phyloP scores from a whole-genome alignment of 2,329 filamentous ascomycete species.

The Sporothrix mexicana region DNA sequence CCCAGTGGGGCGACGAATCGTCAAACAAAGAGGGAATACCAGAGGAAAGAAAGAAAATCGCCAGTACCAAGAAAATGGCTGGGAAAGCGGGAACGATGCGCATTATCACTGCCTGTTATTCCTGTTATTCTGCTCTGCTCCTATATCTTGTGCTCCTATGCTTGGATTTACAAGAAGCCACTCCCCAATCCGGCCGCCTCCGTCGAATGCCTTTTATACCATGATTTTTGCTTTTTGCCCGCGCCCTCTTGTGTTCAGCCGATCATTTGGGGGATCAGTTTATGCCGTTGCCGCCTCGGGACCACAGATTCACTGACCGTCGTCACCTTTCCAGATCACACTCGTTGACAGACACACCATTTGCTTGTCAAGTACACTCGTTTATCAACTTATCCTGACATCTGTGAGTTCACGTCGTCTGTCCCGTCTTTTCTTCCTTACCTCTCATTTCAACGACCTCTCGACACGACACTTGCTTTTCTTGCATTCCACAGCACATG shows the following conservation, averaged over 20 bases:
- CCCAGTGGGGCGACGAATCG: constrained; percentile 20
- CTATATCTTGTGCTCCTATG: background rate
- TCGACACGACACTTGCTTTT: background rate
- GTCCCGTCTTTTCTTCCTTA: background rate
- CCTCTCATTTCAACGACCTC: background rate
- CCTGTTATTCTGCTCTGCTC: background rate
- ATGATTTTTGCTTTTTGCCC: constrained; percentile 10
- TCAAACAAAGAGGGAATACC: constrained; percentile 7
- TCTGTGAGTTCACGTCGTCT: constrained; percentile 44
- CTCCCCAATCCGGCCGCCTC: constrained; percentile 31
- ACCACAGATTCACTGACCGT: constrained; percentile 38
- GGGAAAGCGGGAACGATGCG: background rate
- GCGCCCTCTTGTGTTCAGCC: constrained; percentile 35
- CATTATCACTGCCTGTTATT: constrained; percentile 29
- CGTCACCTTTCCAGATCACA: constrained; percentile 45
- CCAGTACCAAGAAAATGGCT: constrained; percentile 19
- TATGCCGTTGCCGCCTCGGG: constrained; percentile 38
- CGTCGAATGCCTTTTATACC: constrained; percentile 11
- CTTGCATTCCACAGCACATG: background rate
- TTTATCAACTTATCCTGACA: constrained; percentile 57
- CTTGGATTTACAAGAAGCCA: constrained; percentile 10
- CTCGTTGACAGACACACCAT: constrained; percentile 54
- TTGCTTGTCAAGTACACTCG: constrained; percentile 65
- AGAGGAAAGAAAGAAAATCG: background rate
- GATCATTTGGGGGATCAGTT: constrained; percentile 44